Base-by-base conservation (phyloP, 106 monocot species). In the Alisma plantagoaquatica region DNA sequence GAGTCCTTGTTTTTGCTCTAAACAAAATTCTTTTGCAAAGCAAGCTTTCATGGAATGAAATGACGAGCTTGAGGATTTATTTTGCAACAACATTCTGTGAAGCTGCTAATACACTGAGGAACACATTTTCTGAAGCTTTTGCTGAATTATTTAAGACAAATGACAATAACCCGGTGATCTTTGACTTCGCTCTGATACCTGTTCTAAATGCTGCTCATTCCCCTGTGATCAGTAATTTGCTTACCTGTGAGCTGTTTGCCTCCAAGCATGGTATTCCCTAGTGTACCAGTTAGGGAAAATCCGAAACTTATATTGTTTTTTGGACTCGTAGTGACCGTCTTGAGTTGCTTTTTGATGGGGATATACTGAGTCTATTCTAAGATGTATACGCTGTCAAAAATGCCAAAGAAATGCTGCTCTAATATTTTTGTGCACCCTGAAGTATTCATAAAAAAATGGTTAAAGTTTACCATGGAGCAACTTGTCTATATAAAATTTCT, bases 161-260 rank as follows among this genome's bases (percentile, higher is more conserved):
- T 41, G 8, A 21, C 17, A 46, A 38, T 29, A 10, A 59, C 5
- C 35, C 31, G 3, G 22, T 54, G 27, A 19, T n/a, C 0, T 75
- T 71, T 18, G 45, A 49, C 19, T 87, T 74, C 51, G 78, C 49
- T 49, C 54, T 87, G 20, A 42, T 87, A 10, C 86, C 86, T 23
- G 81, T 78, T 26, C 49, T 77, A n/a, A 72, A 62, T 24, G 79
- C 86, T 2, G 86, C 77, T 7, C 50, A 59, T 61, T 81, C 75
- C 14, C 16, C 81, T 20, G 59, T 56, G 0, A 69, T 74, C 67
- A 72, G 65, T 16, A 75, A 78, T 48, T 27, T 81, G 6, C 65
- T 81, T 43, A 77, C 81, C 4, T 81, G 86, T 31, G 86, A 87
- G 59, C 30, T 87, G 28, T 81, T 81, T 57, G 86, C 71, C 5